These are phyloP conservation scores for Basipetospora sp. DNA, from an alignment of 2,329 filamentous ascomycete species.

Conservation along the genomic window DNA sequence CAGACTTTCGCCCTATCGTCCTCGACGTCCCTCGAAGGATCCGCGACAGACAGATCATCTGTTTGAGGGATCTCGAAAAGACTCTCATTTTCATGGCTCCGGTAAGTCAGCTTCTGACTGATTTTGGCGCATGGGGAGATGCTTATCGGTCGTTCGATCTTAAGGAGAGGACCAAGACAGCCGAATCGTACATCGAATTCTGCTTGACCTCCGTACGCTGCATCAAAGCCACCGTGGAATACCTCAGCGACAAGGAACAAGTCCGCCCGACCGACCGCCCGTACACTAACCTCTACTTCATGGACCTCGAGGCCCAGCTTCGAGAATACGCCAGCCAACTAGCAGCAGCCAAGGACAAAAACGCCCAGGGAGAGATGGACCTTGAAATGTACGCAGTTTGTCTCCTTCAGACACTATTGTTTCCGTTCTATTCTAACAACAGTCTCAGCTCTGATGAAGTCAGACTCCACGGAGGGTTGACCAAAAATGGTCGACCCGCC, in stretches of 20 bases:
- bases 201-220: constrained; percentile 82
- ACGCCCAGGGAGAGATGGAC: constrained; percentile 40
- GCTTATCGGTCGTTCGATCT: constrained; percentile 55
- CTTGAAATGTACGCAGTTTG: constrained; percentile 13
- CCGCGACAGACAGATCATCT: constrained; percentile 71
- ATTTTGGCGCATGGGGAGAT: constrained; percentile 44
- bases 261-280: constrained; percentile 70
- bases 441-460: constrained; percentile 45
- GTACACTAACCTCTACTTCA: constrained; percentile 92
- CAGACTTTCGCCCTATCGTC: constrained; percentile 68
- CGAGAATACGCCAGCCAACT: constrained; percentile 77
- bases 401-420: constrained; percentile 10
- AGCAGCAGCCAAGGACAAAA: constrained; percentile 44
- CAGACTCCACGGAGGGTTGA: constrained; percentile 65
- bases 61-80: constrained; percentile 87
- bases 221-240: constrained; percentile 76
- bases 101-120: constrained; percentile 59
- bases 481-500: constrained; percentile 66
- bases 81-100: constrained; percentile 79
- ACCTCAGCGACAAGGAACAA: constrained; percentile 74
- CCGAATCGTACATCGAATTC: constrained; percentile 65
- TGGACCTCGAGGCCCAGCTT: constrained; percentile 90
- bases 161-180: constrained; percentile 65
- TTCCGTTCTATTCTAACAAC: constrained; percentile 10
- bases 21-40: constrained; percentile 67